Evolutionary conservation across 2,329 filamentous ascomycete genomes (phyloP), one percentile per base, ranked within the genome.

Genomic region (Penicillium janthinellum): DNA sequence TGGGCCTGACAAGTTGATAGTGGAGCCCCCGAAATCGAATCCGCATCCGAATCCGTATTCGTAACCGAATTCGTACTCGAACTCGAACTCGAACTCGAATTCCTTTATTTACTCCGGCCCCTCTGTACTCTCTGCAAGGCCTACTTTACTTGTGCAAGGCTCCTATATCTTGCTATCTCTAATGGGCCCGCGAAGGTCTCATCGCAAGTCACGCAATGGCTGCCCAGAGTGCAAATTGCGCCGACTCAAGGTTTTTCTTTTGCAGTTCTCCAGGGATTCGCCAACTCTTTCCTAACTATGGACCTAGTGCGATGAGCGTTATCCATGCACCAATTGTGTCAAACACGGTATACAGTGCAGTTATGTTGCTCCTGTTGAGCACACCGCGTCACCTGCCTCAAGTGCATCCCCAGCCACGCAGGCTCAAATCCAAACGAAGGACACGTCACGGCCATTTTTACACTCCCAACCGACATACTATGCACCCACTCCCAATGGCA

Each of bases 201-300:
- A 71, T 56, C 62, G 60, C 12, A 72, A 72, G 48, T 70, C 68
- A 3, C 67, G 70, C 7, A 71, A 71, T 47, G 70, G 70, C 2
- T 72, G 69, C 48, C 64, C 64, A 4, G 61, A 65, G 37, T 72
- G 70, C 50, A 72, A 72, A 34, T 20, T 44, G 5, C 57, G 69
- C 15, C 54, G 67, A 37, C 60, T 72, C 2, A 71, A 71, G 61
- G 69, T 69, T 44, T 47, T 54, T 63, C n/a, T 11, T 35, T 22
- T 14, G 10, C 12, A 12, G n/a, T 11, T 25, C 22, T 20, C 31
- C 44, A 38, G 34, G 2, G 20, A 20, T 11, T 45, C 10, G 12
- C 28, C 28, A n/a, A 5, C 47, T 7, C 15, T 11, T 15, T 42
- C 28, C 56, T 62, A 34, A 62, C 53, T 6, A 15, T 22, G 22